Evolutionary conservation across 371 early-diverging fungal species (phyloP).

Genomic region (Ordospora colligata): DNA sequence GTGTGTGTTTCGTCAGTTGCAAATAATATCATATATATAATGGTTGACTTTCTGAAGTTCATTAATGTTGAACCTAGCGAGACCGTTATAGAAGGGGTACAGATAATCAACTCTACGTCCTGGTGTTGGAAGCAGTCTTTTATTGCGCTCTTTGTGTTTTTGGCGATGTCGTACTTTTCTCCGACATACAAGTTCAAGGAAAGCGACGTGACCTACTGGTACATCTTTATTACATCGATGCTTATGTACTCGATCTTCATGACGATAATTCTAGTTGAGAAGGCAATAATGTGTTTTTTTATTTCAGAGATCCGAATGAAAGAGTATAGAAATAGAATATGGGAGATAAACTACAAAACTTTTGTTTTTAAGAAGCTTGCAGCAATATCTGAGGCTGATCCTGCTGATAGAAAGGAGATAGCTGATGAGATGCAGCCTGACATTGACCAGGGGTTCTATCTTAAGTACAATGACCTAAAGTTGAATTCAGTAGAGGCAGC

Average conservation of each 20-base stretch:
- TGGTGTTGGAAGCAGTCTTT: constrained; percentile 31
- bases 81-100: constrained; percentile 21
- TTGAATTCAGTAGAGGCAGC: constrained; percentile 43
- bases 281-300: constrained; percentile 51
- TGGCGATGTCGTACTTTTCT: constrained; percentile 27
- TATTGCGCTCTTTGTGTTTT: constrained; percentile 39
- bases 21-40: constrained; percentile 47
- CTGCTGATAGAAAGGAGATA: not conserved
- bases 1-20: constrained; percentile 9
- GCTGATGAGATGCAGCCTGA: constrained; percentile 30
- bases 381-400: constrained; percentile 34
- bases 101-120: constrained; percentile 22
- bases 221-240: constrained; percentile 37
- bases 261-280: constrained; percentile 52
- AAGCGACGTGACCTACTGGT: not conserved
- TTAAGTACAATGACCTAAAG: constrained; percentile 51
- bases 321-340: constrained; percentile 51
- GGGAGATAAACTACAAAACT: constrained; percentile 58
- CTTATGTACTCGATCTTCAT: constrained; percentile 43
- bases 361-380: constrained; percentile 56
- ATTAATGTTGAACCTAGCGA: constrained; percentile 18
- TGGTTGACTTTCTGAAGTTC: constrained; percentile 25
- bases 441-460: constrained; percentile 51
- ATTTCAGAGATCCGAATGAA: constrained; percentile 50
- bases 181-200: constrained; percentile 33